These are phyloP conservation scores for Cutaneotrichosporon curvatum DNA, from an alignment of 1,284 basidiomycete genomes.

Conservation along the genomic window DNA sequence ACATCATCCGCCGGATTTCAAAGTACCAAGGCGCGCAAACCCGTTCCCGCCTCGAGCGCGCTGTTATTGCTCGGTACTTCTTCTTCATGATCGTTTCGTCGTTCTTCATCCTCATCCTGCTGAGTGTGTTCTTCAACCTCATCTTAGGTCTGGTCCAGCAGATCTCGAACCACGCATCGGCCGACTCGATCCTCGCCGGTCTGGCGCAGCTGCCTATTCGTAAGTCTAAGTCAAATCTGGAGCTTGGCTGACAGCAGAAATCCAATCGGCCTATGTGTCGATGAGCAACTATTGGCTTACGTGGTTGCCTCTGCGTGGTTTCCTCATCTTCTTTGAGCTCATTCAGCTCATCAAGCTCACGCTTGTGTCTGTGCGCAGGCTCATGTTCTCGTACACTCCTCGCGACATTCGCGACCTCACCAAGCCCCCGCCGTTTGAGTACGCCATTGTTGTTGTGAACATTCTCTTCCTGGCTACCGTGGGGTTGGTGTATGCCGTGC, in stretches of 20 bases:
- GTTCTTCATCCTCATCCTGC: conserved; percentile 81
- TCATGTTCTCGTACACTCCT: conserved; percentile 87
- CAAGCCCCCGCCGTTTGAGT: conserved; percentile 87
- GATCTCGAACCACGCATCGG: conserved; percentile 61
- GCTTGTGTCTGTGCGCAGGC: conserved; percentile 75
- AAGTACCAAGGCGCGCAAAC: conserved; percentile 62
- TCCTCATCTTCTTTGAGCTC: conserved; percentile 87
- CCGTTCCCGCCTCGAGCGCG: conserved; percentile 73
- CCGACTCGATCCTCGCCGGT: conserved; percentile 53
- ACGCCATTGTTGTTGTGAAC: conserved; percentile 45
- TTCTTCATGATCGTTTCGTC: conserved; percentile 72
- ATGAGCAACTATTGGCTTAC: conserved; percentile 79
- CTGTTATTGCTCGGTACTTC: conserved; percentile 82
- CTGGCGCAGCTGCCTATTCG: conserved; percentile 48
- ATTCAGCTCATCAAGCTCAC: conserved; percentile 89
- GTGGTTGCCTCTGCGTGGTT: conserved; percentile 88
- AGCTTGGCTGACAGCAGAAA: conserved; percentile 27
- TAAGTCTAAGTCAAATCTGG: conserved; percentile 4
- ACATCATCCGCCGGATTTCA: conserved; percentile 76
- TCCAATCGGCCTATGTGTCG: conserved; percentile 73
- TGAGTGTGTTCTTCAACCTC: conserved; percentile 75
- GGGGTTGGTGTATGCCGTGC: conserved; percentile 79
- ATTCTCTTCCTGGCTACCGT: conserved; percentile 78
- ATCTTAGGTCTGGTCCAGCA: conserved; percentile 61
- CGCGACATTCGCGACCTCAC: conserved; percentile 95